Conservation (phyloP, 2,329 filamentous ascomycete species). For the Volutella citrinella region DNA sequence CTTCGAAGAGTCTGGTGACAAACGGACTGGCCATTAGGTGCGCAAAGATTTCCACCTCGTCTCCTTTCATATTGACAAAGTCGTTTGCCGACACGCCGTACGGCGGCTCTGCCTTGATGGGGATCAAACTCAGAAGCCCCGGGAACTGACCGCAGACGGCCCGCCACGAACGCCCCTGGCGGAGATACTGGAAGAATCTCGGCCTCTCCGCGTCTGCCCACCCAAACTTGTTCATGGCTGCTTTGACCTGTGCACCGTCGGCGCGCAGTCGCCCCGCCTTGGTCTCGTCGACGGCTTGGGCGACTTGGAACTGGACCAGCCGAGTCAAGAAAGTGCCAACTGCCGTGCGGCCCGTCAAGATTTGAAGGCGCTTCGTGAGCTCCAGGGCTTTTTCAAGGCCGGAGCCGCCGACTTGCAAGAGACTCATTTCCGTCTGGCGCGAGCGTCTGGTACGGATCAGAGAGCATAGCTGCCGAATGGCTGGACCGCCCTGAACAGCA, state of each 20-base stretch:
- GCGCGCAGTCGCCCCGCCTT: slow-evolving; percentile 1
- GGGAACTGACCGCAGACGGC: neutral
- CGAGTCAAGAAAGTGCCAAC: neutral
- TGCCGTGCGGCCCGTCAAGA: neutral
- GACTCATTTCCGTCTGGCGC: neutral
- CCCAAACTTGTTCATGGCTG: slow-evolving; percentile 2
- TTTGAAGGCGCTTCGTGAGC: neutral
- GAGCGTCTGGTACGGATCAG: neutral
- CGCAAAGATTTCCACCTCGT: neutral
- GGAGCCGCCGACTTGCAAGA: neutral
- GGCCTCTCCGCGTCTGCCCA: neutral
- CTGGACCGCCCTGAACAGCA: slow-evolving; percentile 1
- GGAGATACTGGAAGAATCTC: slow-evolving; percentile 1
- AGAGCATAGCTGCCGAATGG: neutral
- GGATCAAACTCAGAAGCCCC: neutral
- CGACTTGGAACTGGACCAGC: slow-evolving; percentile 1
- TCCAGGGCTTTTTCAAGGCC: slow-evolving; percentile 1
- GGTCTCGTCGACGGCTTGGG: neutral
- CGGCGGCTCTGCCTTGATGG: neutral
- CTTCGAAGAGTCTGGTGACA: neutral
- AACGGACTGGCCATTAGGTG: neutral
- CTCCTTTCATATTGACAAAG: neutral
- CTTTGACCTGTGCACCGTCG: slow-evolving; percentile 1
- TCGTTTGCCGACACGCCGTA: slow-evolving; percentile 1
- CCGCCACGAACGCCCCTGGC: neutral